A percentile compares a stretch with the other conserved stretches of the same genome.
These are phyloP conservation scores for Prunella vulgaris DNA, from an alignment of 257 asterid genomes.

Conservation along the genomic window DNA sequence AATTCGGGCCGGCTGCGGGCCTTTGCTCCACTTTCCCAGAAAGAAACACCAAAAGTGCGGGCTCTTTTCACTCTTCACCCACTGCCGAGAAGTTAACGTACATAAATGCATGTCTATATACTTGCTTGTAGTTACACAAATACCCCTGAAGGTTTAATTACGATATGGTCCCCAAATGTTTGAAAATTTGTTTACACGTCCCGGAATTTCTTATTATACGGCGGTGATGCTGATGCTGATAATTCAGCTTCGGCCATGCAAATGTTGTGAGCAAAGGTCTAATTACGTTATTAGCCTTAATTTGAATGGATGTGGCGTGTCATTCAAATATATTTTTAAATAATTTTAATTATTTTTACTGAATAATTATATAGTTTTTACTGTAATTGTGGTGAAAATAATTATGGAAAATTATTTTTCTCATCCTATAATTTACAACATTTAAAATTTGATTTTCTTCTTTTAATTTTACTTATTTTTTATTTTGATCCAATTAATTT, in stretches of 20 bases:
- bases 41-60: not conserved
- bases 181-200: not conserved
- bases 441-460: too few relatives aligned
- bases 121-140: not conserved
- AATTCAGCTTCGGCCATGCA: not conserved
- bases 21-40: not conserved
- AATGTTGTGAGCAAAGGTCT: not conserved
- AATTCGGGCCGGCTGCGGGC: not conserved
- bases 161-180: not conserved
- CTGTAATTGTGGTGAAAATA: too few relatives aligned
- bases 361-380: too few relatives aligned
- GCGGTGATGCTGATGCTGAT: too few relatives aligned
- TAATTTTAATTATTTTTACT: too few relatives aligned
- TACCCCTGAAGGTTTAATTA: not conserved
- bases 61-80: slow-evolving; percentile 1
- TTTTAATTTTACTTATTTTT: too few relatives aligned
- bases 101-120: not conserved
- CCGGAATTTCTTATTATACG: not conserved
- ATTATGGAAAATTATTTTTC: too few relatives aligned
- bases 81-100: not conserved
- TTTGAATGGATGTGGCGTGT: too few relatives aligned
- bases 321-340: too few relatives aligned
- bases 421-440: too few relatives aligned
- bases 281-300: too few relatives aligned
- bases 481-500: too few relatives aligned